Base-by-base conservation (phyloP, 2,329 filamentous ascomycete genomes). In the Pyrenophora teres region DNA sequence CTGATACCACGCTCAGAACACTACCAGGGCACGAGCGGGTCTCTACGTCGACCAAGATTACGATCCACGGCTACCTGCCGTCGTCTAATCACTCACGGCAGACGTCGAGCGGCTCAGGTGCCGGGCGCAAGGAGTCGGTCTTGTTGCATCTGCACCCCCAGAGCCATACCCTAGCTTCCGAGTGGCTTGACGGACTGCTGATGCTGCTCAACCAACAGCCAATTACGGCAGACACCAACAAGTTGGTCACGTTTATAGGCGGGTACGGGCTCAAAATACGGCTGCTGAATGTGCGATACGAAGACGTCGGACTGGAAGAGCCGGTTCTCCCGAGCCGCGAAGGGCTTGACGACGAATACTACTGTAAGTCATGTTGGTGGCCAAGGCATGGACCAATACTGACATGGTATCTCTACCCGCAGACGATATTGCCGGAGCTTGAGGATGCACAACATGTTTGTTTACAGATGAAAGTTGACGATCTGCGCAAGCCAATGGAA, bases 171-270 rank as follows among this genome's bases (percentile, higher is more conserved):
- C 78, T 94, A 40, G 94, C 94, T 8, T 95, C 92, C 0, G 94
- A 99, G 75, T 99, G 94, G 94, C 81, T 99, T 4, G 94, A 99
- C 71, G 94, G 94, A 1, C 77, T 99, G 59, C 81, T 97, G 50
- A 96, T 99, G 92, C 80, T 99, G 47, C 81, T 99, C 19, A 92
- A 95, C 69, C 94, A 99, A 74, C 86, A 92, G 52, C 94, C 94
- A 16, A 97, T 99, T 70, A 99, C 94, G n/a, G 85, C 92, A 2
- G 93, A 97, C 76, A 97, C 94, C 31, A 93, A 88, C 70, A 95
- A 94, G 74, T 78, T 97, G 56, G 87, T 97, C 46, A 86, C 87
- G 48, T 78, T 97, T 64, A 89, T 97, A 53, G 86, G 87, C 67
- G 89, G 95, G 62, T 97, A 96, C 70, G 92, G 94, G 4, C 78